These are phyloP conservation scores for Gelatoporia subvermispora DNA, from an alignment of 768 basidiomycete species.

Conservation along the genomic window DNA sequence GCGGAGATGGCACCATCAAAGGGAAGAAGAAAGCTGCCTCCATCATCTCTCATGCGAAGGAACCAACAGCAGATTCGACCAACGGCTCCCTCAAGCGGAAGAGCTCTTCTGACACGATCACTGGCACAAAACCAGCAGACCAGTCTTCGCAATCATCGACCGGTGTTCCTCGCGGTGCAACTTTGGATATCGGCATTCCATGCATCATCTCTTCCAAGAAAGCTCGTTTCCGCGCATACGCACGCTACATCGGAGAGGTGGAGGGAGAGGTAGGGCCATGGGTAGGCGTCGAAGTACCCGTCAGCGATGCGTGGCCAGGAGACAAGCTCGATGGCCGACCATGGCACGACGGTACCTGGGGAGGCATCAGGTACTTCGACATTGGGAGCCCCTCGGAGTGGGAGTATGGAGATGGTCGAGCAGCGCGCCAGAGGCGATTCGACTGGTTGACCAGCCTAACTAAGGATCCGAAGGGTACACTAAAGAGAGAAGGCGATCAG, in stretches of 20 bases:
- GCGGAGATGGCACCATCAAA: conserved; percentile 10
- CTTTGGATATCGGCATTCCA: conserved; percentile 82
- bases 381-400: conserved; percentile 60
- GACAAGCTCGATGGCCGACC: conserved; percentile 57
- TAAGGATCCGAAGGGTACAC: conserved; percentile 22
- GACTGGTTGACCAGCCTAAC: conserved; percentile 33
- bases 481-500: conserved; percentile 58
- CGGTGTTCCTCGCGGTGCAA: conserved; percentile 51
- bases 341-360: conserved; percentile 85
- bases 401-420: conserved; percentile 51
- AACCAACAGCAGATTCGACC: conserved; percentile 19
- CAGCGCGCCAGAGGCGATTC: conserved; percentile 37
- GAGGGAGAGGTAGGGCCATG: conserved; percentile 78
- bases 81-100: conserved; percentile 32
- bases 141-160: conserved; percentile 1
- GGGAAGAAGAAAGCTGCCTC: conserved; percentile 7
- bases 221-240: conserved; percentile 80
- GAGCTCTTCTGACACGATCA: conserved; percentile 33
- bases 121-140: conserved; percentile 9
- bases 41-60: conserved; percentile 14
- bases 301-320: conserved; percentile 50
- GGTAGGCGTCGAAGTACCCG: conserved; percentile 88
- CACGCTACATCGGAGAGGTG: conserved; percentile 85
- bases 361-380: conserved; percentile 81
- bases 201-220: conserved; percentile 85